Conservation (phyloP, 768 basidiomycete species). For the Pulveroboletus sp. region DNA sequence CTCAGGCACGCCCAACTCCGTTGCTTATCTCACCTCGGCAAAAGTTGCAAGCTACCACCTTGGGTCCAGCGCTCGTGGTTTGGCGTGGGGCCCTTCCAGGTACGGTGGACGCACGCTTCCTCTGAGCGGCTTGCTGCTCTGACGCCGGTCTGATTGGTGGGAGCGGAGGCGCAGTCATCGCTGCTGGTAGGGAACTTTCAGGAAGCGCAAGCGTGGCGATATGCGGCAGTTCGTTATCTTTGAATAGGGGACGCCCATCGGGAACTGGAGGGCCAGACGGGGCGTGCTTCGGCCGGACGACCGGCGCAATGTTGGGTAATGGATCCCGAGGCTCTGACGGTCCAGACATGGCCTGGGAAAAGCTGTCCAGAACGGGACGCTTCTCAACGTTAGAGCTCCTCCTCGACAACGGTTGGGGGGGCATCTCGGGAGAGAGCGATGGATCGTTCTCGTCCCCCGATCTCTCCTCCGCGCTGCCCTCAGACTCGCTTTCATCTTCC, state of each 20-base stretch:
- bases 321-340: slow-evolving; percentile 46
- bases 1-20: slow-evolving; percentile 3
- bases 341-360: slow-evolving; percentile 28
- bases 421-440: slow-evolving; percentile 53
- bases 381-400: slow-evolving; percentile 36
- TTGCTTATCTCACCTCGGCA: slow-evolving; percentile 62
- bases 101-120: slow-evolving; percentile 67
- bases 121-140: slow-evolving; percentile 62
- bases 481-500: slow-evolving; percentile 55
- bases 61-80: slow-evolving; percentile 68
- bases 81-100: slow-evolving; percentile 58
- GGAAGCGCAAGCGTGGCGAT: slow-evolving; percentile 66
- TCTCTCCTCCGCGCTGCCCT: slow-evolving; percentile 60
- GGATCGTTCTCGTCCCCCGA: slow-evolving; percentile 49
- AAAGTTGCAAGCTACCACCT: slow-evolving; percentile 86
- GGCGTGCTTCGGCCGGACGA: slow-evolving; percentile 28
- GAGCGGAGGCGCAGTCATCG: slow-evolving; percentile 61
- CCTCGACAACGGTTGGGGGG: slow-evolving; percentile 33
- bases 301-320: slow-evolving; percentile 36
- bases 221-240: slow-evolving; percentile 64
- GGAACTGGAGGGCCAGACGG: slow-evolving; percentile 20
- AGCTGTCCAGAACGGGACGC: slow-evolving; percentile 31
- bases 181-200: slow-evolving; percentile 49
- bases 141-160: slow-evolving; percentile 64
- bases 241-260: slow-evolving; percentile 45